A percentile compares a stretch with the other conserved stretches of the same genome.
phyloP scores from a whole-genome alignment of 768 basidiomycete genomes.

The Lactarius akahatsu region DNA sequence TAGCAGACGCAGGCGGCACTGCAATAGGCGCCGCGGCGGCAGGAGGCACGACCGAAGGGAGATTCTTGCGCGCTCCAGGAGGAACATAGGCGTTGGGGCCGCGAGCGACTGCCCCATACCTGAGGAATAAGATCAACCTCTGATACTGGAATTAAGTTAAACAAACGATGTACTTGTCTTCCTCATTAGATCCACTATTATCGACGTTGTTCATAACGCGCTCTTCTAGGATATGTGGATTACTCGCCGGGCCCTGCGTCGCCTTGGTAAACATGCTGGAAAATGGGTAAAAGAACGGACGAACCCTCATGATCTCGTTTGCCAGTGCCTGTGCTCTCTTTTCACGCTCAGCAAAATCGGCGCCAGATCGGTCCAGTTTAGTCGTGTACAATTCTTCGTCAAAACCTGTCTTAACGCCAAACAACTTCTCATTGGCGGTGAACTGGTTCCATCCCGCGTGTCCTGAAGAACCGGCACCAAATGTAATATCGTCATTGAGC shows the following conservation, averaged over 20 bases:
- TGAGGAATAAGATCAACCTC: conserved; percentile 38
- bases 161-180: conserved; percentile 75
- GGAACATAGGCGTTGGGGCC: conserved; percentile 90
- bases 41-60: conserved; percentile 22
- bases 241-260: conserved; percentile 57
- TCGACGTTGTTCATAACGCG: conserved; percentile 52
- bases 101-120: conserved; percentile 91
- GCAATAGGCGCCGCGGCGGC: conserved; percentile 29
- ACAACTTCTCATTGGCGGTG: conserved; percentile 86
- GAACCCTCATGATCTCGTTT: conserved; percentile 84
- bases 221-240: conserved; percentile 90
- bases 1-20: conserved; percentile 34
- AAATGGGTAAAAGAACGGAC: conserved; percentile 33
- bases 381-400: conserved; percentile 96
- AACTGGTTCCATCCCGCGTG: conserved; percentile 85
- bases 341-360: conserved; percentile 88
- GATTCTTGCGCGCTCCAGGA: conserved; percentile 74
- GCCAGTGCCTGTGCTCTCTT: conserved; percentile 85
- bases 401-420: conserved; percentile 88
- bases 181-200: conserved; percentile 82
- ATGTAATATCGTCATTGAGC: conserved; percentile 66
- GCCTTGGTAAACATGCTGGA: conserved; percentile 14
- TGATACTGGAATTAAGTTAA: conserved; percentile 19
- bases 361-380: conserved; percentile 77
- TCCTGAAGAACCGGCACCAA: conserved; percentile 51